Percentiles rank a stretch among this genome's conserved stretches.
Evolutionary conservation across 306 rosid genomes (phyloP).

Genomic region (Lagenaria siceraria): DNA sequence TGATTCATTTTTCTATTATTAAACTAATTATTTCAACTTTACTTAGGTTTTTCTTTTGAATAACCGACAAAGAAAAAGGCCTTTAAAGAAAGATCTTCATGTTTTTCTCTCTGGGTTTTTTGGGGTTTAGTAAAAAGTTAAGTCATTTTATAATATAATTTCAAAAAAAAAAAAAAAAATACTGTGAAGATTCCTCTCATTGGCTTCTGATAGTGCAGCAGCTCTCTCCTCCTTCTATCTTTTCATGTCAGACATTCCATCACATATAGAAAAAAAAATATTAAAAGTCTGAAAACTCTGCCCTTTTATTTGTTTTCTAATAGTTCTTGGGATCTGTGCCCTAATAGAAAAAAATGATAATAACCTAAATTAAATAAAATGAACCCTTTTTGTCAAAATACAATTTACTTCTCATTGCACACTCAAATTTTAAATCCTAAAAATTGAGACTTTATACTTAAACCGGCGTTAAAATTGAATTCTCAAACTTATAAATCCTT

Average conservation of each 20-base stretch:
- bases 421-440: no score
- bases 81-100: neutral
- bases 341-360: neutral
- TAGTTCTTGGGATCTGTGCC: constrained; percentile 80
- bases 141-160: neutral
- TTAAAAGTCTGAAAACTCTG: constrained; percentile 45
- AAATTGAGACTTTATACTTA: no score
- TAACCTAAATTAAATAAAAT: no score
- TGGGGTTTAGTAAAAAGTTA: neutral
- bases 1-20: neutral
- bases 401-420: no score
- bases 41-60: neutral
- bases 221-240: constrained; percentile 3
- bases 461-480: no score
- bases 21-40: neutral
- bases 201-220: neutral
- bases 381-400: no score
- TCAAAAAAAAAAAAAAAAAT: neutral
- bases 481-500: no score
- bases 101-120: neutral
- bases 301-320: constrained; percentile 51
- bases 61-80: neutral
- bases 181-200: constrained; percentile 58
- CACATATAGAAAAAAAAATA: constrained; percentile 29
- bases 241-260: constrained; percentile 48